Evolutionary conservation across 371 early-diverging fungal genomes (phyloP).

Genomic region (Nosema muscidifuracis): DNA sequence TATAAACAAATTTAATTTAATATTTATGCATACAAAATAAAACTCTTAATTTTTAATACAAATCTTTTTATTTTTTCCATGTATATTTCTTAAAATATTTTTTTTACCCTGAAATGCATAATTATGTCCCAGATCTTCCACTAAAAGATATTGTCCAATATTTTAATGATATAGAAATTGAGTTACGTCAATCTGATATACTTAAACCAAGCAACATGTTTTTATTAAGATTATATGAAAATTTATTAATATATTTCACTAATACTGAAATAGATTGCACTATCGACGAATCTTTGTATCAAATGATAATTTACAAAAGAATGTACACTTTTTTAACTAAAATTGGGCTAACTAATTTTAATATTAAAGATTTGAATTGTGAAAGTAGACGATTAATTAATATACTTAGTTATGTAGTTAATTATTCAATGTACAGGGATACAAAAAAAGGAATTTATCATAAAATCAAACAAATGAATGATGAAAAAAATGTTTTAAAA

Average conservation of each 20-base stretch:
- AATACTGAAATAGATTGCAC: slow-evolving; percentile 7
- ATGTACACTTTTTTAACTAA: slow-evolving; percentile 30
- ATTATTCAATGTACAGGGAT: slow-evolving; percentile 57
- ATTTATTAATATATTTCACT: slow-evolving; percentile 14
- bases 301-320: slow-evolving; percentile 29
- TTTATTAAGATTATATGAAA: slow-evolving; percentile 30
- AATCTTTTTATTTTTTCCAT: too few relatives aligned
- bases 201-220: slow-evolving; percentile 37
- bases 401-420: slow-evolving; percentile 40
- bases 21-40: too few relatives aligned
- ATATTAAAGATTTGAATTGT: slow-evolving; percentile 41
- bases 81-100: too few relatives aligned
- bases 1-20: too few relatives aligned
- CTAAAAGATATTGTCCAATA: slow-evolving; percentile 46
- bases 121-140: slow-evolving; percentile 40
- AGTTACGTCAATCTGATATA: slow-evolving; percentile 41
- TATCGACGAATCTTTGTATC: slow-evolving; percentile 34
- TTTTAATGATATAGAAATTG: slow-evolving; percentile 47
- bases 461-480: slow-evolving; percentile 21
- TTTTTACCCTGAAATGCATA: background rate
- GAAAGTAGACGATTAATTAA: slow-evolving; percentile 39
- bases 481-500: slow-evolving; percentile 29
- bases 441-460: slow-evolving; percentile 51
- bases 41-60: too few relatives aligned
- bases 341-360: slow-evolving; percentile 43